Percentiles rank a stretch among this genome's conserved stretches.
phyloP scores from a whole-genome alignment of 176 grass and related monocot genomes.

The Bothriochloa decipiens region DNA sequence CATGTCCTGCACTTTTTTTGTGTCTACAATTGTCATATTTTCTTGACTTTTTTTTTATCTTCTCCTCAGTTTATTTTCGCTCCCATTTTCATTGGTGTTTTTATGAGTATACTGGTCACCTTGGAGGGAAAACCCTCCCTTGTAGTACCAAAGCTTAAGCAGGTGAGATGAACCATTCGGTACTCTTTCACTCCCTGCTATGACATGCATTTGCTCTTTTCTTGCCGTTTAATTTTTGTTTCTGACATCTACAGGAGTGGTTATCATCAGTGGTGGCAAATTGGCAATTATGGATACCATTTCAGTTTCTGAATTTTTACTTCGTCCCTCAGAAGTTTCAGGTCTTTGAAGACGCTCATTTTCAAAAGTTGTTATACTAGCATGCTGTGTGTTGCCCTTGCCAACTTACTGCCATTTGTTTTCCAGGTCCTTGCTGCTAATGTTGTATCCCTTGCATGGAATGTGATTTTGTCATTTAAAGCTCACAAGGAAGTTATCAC shows the following conservation, averaged over 20 bases:
- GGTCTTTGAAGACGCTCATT: slow-evolving; percentile 39
- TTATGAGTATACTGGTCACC: slow-evolving; percentile 76
- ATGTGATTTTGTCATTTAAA: slow-evolving; percentile 91
- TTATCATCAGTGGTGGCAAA: slow-evolving; percentile 67
- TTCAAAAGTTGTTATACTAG: background rate
- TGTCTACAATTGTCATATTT: slow-evolving; percentile 16
- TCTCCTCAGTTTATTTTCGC: slow-evolving; percentile 73
- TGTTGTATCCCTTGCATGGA: slow-evolving; percentile 81
- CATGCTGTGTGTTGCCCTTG: background rate
- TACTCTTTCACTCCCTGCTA: background rate
- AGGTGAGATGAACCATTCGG: slow-evolving; percentile 56
- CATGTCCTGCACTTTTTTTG: slow-evolving; percentile 6
- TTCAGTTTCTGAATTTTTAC: slow-evolving; percentile 94
- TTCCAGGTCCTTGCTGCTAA: slow-evolving; percentile 76
- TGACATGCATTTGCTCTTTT: background rate
- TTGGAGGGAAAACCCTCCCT: slow-evolving; percentile 82
- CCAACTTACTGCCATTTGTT: background rate
- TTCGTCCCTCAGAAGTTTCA: slow-evolving; percentile 94
- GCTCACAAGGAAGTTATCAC: slow-evolving; percentile 72
- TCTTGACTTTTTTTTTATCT: background rate
- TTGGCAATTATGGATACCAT: slow-evolving; percentile 97
- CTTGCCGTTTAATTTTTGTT: slow-evolving; percentile 21
- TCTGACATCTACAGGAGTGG: slow-evolving; percentile 67
- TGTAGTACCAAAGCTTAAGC: slow-evolving; percentile 86
- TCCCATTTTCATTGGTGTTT: slow-evolving; percentile 86